phyloP scores from a whole-genome alignment of 768 basidiomycete genomes.

The Leccinum rimulosum region DNA sequence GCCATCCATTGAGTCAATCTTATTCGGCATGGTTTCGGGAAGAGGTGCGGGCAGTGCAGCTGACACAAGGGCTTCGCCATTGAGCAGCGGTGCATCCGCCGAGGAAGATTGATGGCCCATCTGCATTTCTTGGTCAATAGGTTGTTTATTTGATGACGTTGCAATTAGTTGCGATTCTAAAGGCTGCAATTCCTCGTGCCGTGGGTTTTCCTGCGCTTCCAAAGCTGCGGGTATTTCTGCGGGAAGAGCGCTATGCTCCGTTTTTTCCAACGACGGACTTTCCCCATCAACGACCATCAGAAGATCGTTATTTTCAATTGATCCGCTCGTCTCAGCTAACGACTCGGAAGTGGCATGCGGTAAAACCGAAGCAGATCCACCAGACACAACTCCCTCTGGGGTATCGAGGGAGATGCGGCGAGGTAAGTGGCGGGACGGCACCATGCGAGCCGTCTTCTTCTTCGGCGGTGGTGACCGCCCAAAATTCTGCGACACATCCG shows the following conservation, averaged over 20 bases:
- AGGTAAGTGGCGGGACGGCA: conserved; percentile 23
- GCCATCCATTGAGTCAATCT: conserved; percentile 1
- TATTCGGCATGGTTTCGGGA: background rate
- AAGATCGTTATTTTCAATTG: background rate
- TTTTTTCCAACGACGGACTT: background rate
- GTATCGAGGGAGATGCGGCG: conserved; percentile 12
- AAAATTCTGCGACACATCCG: background rate
- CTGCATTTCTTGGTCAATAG: background rate
- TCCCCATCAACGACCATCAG: conserved; percentile 7
- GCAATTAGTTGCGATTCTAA: background rate
- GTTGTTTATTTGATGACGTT: background rate
- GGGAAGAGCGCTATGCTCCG: background rate
- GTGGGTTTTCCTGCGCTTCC: background rate
- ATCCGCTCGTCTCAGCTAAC: background rate
- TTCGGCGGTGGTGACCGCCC: conserved; percentile 2
- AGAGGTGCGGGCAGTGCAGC: background rate
- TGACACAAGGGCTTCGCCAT: background rate
- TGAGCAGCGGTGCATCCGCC: background rate
- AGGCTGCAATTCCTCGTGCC: background rate
- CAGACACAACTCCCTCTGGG: background rate
- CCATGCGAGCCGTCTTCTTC: conserved; percentile 27
- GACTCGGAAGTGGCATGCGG: background rate
- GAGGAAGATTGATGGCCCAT: background rate
- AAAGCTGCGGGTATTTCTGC: background rate
- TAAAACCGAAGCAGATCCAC: background rate